Base-by-base conservation (phyloP, 2,329 filamentous ascomycete species). In the Aspergillus ustus region DNA sequence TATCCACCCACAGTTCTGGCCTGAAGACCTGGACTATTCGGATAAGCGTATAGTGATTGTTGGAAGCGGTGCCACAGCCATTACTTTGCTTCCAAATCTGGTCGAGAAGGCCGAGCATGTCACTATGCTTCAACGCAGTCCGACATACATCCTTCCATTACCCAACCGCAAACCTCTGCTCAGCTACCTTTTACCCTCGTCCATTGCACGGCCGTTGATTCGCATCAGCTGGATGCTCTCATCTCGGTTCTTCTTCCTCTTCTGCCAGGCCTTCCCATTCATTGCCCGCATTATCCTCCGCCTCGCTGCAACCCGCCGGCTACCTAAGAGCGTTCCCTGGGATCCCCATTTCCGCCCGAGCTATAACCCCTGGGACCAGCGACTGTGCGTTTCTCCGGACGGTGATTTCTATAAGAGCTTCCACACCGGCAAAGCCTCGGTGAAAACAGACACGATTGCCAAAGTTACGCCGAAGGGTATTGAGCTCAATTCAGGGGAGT, bases 61-160 rank as follows among this genome's bases (percentile, higher is more conserved):
- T 64, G 91, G 91, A 17, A 89, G 86, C 17, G 92, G 92, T 7
- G 92, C 92, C 2, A 96, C 92, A 0, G 89, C 91, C 7, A 78
- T 94, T 52, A 95, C 92, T 0, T 82, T 96, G 1, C 74, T 96
- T 3, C 92, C 92, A 0, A 85, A 83, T 51, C 77, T 96, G 50
- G 86, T 87, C 0, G 78, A 89, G 48, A 85, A 83, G 44, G 91
- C 90, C 5, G 78, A 77, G 5, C 83, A 85, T 15, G 87, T 93
- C 29, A 94, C 91, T 1, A 92, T 94, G 86, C 83, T 96, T 2
- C 92, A 96, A 77, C 87, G 92, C 60, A 92, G 88, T 50, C 92
- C 92, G 0, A 85, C 84, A 0, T 93, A 91, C 69, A 83, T 93
- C 59, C 67, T 90, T 49, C 79, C 84, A n/a, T 67, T 87, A 1